Conservation (phyloP, 2,329 filamentous ascomycete species). For the Cercospora zeae-maydis region DNA sequence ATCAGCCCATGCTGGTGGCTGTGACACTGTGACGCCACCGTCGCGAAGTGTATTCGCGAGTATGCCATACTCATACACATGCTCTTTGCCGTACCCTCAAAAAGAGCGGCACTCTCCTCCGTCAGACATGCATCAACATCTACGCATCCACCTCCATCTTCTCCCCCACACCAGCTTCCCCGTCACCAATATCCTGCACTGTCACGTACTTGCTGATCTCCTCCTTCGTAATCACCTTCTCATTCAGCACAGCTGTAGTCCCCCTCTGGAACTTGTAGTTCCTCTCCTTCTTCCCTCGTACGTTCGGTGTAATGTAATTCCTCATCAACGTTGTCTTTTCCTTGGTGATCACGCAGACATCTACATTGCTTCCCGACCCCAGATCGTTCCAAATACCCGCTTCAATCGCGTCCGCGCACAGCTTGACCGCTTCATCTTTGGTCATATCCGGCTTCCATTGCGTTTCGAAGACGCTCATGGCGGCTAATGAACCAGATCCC, state of each 20-base stretch:
- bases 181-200: slow-evolving; percentile 71
- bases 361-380: slow-evolving; percentile 94
- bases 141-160: slow-evolving; percentile 60
- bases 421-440: slow-evolving; percentile 74
- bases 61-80: background rate
- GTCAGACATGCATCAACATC: background rate
- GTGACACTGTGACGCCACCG: background rate
- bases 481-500: slow-evolving; percentile 91
- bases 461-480: slow-evolving; percentile 97
- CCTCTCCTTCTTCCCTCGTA: slow-evolving; percentile 83
- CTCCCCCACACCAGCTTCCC: slow-evolving; percentile 60
- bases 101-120: background rate
- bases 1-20: background rate
- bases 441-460: slow-evolving; percentile 80
- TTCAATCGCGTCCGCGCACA: slow-evolving; percentile 82
- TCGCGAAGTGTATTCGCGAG: background rate
- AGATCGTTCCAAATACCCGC: slow-evolving; percentile 99
- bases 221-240: slow-evolving; percentile 92
- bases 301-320: slow-evolving; percentile 91
- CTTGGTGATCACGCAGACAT: slow-evolving; percentile 89
- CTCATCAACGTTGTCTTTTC: slow-evolving; percentile 92
- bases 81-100: background rate
- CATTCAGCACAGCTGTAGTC: slow-evolving; percentile 92
- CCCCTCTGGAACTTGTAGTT: slow-evolving; percentile 88
- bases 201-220: slow-evolving; percentile 93